These are phyloP conservation scores for Starmerella ratchasimensis DNA, from an alignment of 805 yeast genomes.

Conservation along the genomic window DNA sequence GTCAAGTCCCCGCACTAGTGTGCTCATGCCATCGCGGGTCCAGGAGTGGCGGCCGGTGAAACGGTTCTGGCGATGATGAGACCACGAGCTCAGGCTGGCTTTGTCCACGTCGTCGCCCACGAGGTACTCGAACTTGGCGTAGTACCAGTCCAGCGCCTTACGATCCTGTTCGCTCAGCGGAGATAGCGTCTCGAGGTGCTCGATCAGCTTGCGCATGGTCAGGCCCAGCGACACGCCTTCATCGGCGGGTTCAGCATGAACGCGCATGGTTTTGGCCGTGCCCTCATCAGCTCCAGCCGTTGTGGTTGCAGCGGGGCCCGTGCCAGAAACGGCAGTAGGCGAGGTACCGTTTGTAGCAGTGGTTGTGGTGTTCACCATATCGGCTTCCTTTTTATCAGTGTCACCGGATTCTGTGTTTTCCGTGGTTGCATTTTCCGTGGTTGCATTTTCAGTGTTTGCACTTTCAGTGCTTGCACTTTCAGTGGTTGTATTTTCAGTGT, in stretches of 20 bases:
- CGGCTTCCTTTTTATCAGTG: not conserved
- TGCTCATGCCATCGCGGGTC: constrained; percentile 27
- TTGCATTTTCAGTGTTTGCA: no score
- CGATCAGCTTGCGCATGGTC: constrained; percentile 26
- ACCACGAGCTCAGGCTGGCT: constrained; percentile 30
- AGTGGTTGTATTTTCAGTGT: no score
- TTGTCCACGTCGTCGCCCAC: constrained; percentile 27
- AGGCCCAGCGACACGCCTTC: constrained; percentile 28
- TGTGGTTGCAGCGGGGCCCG: no score
- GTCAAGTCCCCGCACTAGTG: constrained; percentile 29
- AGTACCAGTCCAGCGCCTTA: constrained; percentile 30
- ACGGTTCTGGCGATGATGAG: constrained; percentile 30
- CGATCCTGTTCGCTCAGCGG: constrained; percentile 27
- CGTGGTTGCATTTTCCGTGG: not conserved
- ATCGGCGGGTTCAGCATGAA: constrained; percentile 27
- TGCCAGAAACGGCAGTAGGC: no score
- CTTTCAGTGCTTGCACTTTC: no score
- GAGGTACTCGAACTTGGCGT: constrained; percentile 30
- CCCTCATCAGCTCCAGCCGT: no score
- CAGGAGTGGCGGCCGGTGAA: constrained; percentile 31
- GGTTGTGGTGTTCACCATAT: no score
- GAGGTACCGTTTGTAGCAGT: no score
- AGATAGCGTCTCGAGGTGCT: constrained; percentile 24
- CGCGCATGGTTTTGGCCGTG: constrained; percentile 14
- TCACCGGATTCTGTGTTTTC: not conserved